Conservation (phyloP, 1,284 basidiomycete species). For the Ganoderma multipileum region DNA sequence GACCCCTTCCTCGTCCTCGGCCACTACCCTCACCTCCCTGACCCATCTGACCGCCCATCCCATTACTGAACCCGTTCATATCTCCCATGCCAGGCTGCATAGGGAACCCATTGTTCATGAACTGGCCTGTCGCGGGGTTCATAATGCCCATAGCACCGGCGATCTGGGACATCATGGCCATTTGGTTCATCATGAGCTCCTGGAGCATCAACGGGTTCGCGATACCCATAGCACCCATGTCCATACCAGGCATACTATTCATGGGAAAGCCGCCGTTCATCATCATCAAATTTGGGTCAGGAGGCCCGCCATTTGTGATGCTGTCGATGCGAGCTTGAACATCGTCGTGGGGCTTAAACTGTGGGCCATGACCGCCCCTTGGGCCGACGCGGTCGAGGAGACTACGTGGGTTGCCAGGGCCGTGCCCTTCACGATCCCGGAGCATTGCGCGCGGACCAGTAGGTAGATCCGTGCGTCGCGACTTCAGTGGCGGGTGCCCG, state of each 20-base stretch:
- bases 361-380: conserved; percentile 40
- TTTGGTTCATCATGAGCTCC: conserved; percentile 87
- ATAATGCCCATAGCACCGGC: conserved; percentile 77
- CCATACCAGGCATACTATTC: conserved; percentile 63
- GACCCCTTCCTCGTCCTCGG: conserved; percentile 2
- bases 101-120: conserved; percentile 40
- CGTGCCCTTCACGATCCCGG: conserved; percentile 43
- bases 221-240: conserved; percentile 65
- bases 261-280: conserved; percentile 50
- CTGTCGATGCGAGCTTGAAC: conserved; percentile 81
- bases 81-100: conserved; percentile 35
- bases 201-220: conserved; percentile 76
- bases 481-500: conserved; percentile 61
- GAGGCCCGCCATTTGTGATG: conserved; percentile 60
- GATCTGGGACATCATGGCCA: conserved; percentile 87
- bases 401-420: conserved; percentile 55
- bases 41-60: conserved; percentile 1
- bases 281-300: conserved; percentile 67
- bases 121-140: conserved; percentile 59
- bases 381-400: conserved; percentile 77
- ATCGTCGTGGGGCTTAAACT: conserved; percentile 55
- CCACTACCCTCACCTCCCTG: background rate
- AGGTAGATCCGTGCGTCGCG: conserved; percentile 74
- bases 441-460: conserved; percentile 84
- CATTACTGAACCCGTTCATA: conserved; percentile 7